Percentiles rank a stretch among this genome's conserved stretches.
Conservation (phyloP, 371 early-diverging fungal species). For the Mucor mucedo region DNA sequence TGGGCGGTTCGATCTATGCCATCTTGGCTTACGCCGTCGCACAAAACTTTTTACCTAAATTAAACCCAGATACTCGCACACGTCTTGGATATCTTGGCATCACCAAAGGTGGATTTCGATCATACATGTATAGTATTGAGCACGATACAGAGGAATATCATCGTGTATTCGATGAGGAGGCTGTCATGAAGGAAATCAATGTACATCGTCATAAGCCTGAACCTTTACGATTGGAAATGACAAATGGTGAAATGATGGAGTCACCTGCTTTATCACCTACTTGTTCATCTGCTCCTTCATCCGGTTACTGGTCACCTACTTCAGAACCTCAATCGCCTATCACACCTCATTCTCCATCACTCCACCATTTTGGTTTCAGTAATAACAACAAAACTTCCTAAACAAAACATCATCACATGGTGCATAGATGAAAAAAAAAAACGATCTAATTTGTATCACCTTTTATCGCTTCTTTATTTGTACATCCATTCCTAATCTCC, state of each 20-base stretch:
- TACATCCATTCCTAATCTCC: not conserved
- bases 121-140: conserved; percentile 36
- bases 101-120: conserved; percentile 26
- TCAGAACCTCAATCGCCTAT: conserved; percentile 41
- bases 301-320: conserved; percentile 34
- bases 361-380: conserved; percentile 15
- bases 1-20: conserved; percentile 75
- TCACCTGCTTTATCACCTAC: conserved; percentile 19
- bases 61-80: conserved; percentile 24
- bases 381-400: conserved; percentile 6
- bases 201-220: not conserved
- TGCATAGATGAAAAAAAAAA: not conserved
- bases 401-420: not conserved
- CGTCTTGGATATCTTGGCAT: conserved; percentile 48
- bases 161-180: conserved; percentile 9
- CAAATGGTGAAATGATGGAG: conserved; percentile 10
- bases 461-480: not conserved
- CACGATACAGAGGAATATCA: conserved; percentile 26
- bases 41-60: conserved; percentile 36
- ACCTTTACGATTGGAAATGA: conserved; percentile 5
- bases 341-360: conserved; percentile 31
- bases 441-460: not conserved
- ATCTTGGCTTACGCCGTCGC: conserved; percentile 57
- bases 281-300: not conserved
- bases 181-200: not conserved